Base-by-base conservation (phyloP, 768 basidiomycete genomes). In the Pulveroboletus sp. region DNA sequence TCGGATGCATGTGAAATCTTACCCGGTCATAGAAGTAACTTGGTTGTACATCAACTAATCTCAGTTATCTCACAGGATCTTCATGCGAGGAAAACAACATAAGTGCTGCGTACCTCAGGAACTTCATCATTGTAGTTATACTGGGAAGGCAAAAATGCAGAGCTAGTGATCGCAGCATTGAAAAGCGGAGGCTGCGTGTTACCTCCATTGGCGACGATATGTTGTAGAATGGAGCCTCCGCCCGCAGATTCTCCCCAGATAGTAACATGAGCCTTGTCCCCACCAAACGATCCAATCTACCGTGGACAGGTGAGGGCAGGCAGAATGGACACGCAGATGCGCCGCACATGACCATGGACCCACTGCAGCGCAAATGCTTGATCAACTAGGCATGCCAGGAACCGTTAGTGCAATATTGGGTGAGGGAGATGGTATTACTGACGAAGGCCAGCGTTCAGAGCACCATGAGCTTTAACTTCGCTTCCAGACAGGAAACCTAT, bases 401-500 rank as follows among this genome's bases (percentile, higher is more conserved):
- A 3, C 7, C 17, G 6, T 14, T 3, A 40, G 14, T 1, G 6
- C 17, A 12, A 49, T 33, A 57, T 19, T 7, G 7, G 5, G 10
- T 17, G 31, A 33, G 23, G 14, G 37, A 36, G 23, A 16, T 0
- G n/a, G 4, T 2, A 5, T 6, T 17, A 2, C 68, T 55, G 17
- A 72, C 71, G 57, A 6, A 71, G 52, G 8, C 71, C 70, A 21
- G 64, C 67, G 29, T 72, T 72, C 17, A 72, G 56, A 10, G 51
- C 57, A 4, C 71, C 71, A 3, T 51, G 45, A 5, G 56, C 49
- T 43, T 71, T 66, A 9, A 69, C 40, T 20, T 67, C 57, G 4
- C 56, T 31, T 0, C 70, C 60, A 27, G 70, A 16, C 0, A 72
- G 53, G 41, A 72, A 70, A 45, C 67, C 71, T 53, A 58, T 61